Evolutionary conservation across 2,329 filamentous ascomycete genomes (phyloP).

Genomic region (Xylariales sp.): DNA sequence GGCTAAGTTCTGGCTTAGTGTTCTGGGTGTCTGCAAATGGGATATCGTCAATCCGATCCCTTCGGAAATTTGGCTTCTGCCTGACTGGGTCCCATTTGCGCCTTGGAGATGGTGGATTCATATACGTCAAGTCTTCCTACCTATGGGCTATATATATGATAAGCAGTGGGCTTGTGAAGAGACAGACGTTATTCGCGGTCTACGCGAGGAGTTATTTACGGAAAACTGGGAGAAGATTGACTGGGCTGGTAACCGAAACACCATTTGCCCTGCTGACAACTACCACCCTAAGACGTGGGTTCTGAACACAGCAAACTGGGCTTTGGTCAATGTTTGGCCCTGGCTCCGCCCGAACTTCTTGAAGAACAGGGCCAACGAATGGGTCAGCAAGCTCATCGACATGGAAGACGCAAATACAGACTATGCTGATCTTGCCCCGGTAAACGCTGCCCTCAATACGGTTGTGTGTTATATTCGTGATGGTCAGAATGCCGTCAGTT

Average conservation of each 20-base stretch:
- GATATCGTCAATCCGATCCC: conserved; percentile 95
- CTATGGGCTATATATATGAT: conserved; percentile 92
- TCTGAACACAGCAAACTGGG: conserved; percentile 81
- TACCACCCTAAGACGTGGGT: conserved; percentile 93
- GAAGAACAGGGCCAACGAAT: conserved; percentile 78
- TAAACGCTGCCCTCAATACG: conserved; percentile 92
- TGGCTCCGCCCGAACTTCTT: conserved; percentile 76
- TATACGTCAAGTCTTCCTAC: conserved; percentile 94
- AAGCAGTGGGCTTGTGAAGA: conserved; percentile 82
- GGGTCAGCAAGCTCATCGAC: conserved; percentile 83
- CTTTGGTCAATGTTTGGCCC: conserved; percentile 84
- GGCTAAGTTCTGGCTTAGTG: conserved; percentile 95
- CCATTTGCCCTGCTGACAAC: conserved; percentile 82
- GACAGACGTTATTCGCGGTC: conserved; percentile 76
- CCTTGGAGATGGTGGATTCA: conserved; percentile 99
- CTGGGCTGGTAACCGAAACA: conserved; percentile 83
- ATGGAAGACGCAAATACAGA: conserved; percentile 96
- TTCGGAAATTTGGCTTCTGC: conserved; percentile 91
- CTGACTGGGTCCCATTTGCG: conserved; percentile 88
- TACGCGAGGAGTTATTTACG: conserved; percentile 85
- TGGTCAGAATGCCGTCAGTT: conserved; percentile 77
- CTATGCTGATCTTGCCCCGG: conserved; percentile 85
- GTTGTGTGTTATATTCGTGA: conserved; percentile 86
- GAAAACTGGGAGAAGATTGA: conserved; percentile 82
- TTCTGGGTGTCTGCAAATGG: conserved; percentile 86